Base-by-base conservation (phyloP, 139 green algal genomes). In the Eudorina sp. region DNA sequence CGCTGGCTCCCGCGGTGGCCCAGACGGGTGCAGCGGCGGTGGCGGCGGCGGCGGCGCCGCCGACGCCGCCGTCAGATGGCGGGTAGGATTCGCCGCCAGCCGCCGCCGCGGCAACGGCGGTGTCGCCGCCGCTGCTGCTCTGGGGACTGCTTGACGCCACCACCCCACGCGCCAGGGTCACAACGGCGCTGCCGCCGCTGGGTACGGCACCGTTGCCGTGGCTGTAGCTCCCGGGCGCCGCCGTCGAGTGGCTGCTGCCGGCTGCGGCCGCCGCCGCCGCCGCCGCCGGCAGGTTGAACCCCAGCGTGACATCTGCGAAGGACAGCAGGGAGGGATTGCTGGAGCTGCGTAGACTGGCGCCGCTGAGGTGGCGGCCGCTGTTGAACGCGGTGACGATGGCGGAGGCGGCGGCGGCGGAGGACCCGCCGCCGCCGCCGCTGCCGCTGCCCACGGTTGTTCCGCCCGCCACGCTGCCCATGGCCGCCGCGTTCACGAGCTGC, bases 271-370 rank as follows among this genome's bases (percentile, higher is more conserved):
- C 9, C 70, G 70, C 38, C 4, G 38, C 38, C 40, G 70, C 16
- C 9, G 46, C 27, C 27, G 46, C 45, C 19, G 55, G 9, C 78
- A 85, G 38, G 21, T 73, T 74, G 16, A 11, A 38, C 9, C 80
- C 80, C 7, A 86, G 45, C 27, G 80, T 86, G 9, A 86, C 80
- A 14, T 86, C 80, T 4, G 80, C 60, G 19, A 86, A 76, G 14
- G 80, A 86, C 41, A 86, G 5, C 40, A 86, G 78, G 13, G 78
- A 85, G 23, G 55, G 80, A 29, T 76, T 76, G 80, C 60, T 77
- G 60, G 55, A 75, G 80, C 80, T 86, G 21, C 29, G 60, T 1
- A 36, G n/a, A 34, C 80, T 86, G 55, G 38, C 38, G 36, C 77
- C 77, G 55, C 77, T 84, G 38, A 36, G 2, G 46, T 76, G 9